These are phyloP conservation scores for Solanum dulcamara DNA, from an alignment of 257 asterid genomes.

Conservation along the genomic window DNA sequence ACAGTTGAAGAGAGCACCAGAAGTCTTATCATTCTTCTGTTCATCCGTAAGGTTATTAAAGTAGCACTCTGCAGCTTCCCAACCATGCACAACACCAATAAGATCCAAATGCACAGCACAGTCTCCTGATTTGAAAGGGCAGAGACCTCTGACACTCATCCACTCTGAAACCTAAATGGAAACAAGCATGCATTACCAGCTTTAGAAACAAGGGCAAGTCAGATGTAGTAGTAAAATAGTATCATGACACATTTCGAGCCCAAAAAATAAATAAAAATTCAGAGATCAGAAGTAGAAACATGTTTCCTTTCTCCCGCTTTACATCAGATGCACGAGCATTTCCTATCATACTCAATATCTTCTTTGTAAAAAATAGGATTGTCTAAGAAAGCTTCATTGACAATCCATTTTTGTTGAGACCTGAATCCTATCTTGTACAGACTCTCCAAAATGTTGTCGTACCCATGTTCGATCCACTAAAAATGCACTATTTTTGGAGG, in stretches of 20 bases:
- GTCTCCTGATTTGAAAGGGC: slow-evolving; percentile 27
- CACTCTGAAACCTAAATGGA: slow-evolving; percentile 44
- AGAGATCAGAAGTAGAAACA: background rate
- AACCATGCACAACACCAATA: slow-evolving; percentile 40
- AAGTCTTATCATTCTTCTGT: slow-evolving; percentile 38
- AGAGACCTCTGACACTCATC: slow-evolving; percentile 19
- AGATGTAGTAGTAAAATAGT: background rate
- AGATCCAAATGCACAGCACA: slow-evolving; percentile 61
- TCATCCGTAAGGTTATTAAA: slow-evolving; percentile 17
- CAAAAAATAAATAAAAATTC: background rate
- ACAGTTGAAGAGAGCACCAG: slow-evolving; percentile 50
- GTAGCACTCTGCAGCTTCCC: slow-evolving; percentile 40
- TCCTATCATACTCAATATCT: background rate
- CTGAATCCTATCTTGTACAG: background rate
- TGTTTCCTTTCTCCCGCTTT: background rate
- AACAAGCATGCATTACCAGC: slow-evolving; percentile 5
- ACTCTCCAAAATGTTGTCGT: background rate
- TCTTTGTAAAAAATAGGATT: background rate
- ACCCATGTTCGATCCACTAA: background rate
- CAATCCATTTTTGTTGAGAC: background rate
- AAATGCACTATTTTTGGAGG: background rate
- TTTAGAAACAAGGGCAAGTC: background rate
- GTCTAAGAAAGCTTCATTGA: background rate
- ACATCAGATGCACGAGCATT: background rate
- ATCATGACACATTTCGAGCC: background rate